Percentiles rank a stretch among this genome's conserved stretches.
phyloP scores from a whole-genome alignment of 306 rosid genomes.

The Acacia melanoxylon region DNA sequence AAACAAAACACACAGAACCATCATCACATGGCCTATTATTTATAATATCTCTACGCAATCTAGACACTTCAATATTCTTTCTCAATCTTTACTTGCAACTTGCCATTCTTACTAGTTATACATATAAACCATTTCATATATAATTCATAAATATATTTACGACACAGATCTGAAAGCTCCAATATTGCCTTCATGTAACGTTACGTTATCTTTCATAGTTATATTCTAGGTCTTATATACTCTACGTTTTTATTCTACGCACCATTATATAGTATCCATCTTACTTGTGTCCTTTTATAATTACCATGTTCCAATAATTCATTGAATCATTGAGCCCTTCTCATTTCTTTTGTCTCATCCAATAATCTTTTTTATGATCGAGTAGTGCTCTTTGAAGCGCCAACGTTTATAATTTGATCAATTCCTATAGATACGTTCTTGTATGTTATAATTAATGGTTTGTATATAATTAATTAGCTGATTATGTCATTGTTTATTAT shows the following conservation, averaged over 20 bases:
- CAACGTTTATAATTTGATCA: background rate
- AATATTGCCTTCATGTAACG: background rate
- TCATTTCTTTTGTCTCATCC: background rate
- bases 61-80: background rate
- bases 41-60: background rate
- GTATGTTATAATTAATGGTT: background rate
- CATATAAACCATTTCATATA: background rate
- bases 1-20: background rate
- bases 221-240: background rate
- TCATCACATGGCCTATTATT: background rate
- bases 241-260: background rate
- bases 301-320: background rate
- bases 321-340: background rate
- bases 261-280: background rate
- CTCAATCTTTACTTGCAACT: background rate
- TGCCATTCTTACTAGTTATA: background rate
- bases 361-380: background rate
- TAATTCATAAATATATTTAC: background rate
- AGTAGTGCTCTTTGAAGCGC: background rate
- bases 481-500: no score
- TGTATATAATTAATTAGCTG: background rate
- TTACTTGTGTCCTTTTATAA: background rate
- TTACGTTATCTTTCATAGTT: background rate
- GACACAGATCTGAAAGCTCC: background rate
- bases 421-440: background rate